Conservation (phyloP, 495 filamentous ascomycete genomes). For the Tetracladium marchalianum region DNA sequence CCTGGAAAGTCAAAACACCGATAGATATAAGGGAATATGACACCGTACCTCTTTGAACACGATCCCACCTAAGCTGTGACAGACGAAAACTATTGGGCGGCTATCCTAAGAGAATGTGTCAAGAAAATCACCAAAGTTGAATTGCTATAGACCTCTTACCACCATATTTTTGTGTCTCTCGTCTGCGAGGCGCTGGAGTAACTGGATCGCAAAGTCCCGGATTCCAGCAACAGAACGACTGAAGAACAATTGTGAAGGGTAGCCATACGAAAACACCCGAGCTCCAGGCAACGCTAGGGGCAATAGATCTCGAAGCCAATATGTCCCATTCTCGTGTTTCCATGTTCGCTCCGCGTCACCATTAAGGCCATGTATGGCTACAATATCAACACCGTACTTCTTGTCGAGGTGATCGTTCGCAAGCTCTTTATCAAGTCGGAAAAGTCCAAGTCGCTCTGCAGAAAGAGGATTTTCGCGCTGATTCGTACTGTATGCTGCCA, state of each 20-base stretch:
- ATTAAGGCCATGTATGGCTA: constrained; percentile 29
- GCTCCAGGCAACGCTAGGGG: constrained; percentile 26
- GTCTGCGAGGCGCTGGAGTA: constrained; percentile 14
- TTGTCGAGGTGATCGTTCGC: too few relatives aligned
- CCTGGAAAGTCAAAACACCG: not conserved
- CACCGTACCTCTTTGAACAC: constrained; percentile 28
- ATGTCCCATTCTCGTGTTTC: constrained; percentile 11
- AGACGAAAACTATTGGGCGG: constrained; percentile 28
- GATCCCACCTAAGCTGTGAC: constrained; percentile 31
- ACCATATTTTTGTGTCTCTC: constrained; percentile 7
- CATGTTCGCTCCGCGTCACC: constrained; percentile 19
- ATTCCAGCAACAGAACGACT: not conserved
- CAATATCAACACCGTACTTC: too few relatives aligned
- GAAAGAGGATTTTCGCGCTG: too few relatives aligned
- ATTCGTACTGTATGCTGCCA: too few relatives aligned
- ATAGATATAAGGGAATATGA: too few relatives aligned
- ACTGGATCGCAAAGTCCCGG: too few relatives aligned
- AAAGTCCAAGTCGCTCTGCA: too few relatives aligned
- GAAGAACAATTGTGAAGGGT: constrained; percentile 25
- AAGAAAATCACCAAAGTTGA: too few relatives aligned
- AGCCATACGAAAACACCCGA: constrained; percentile 32
- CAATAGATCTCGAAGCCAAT: constrained; percentile 30
- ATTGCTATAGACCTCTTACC: not conserved
- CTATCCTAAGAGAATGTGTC: not conserved
- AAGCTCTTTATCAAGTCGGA: too few relatives aligned